phyloP scores from a whole-genome alignment of 352 stramenopile species.

The Phytophthora tentaculata region DNA sequence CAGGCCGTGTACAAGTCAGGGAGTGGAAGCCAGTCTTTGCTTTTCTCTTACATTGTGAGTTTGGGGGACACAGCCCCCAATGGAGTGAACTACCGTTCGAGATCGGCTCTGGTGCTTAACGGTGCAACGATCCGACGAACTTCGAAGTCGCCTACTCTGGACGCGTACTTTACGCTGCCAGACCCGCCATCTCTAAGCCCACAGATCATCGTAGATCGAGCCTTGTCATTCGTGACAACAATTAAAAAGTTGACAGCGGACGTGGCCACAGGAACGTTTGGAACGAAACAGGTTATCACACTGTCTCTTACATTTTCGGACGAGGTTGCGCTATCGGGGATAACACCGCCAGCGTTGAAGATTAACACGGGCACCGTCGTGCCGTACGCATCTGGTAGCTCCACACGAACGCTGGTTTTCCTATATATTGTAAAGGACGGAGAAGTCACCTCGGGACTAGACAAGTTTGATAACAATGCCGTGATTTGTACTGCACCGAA shows the following conservation, averaged over 20 bases:
- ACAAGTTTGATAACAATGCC: conserved; percentile 65
- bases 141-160: conserved; percentile 53
- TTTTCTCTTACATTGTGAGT: conserved; percentile 72
- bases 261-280: conserved; percentile 59
- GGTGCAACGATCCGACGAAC: conserved; percentile 63
- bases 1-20: conserved; percentile 69
- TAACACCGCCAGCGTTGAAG: conserved; percentile 45
- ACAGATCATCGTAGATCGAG: conserved; percentile 58
- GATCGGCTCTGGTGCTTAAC: conserved; percentile 60
- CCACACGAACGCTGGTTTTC: conserved; percentile 63
- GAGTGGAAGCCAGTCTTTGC: conserved; percentile 48
- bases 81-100: conserved; percentile 65
- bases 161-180: conserved; percentile 64
- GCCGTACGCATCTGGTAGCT: conserved; percentile 62
- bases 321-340: conserved; percentile 66
- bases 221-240: conserved; percentile 47
- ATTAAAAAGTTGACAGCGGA: conserved; percentile 56
- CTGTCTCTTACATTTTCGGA: conserved; percentile 78
- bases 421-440: conserved; percentile 68
- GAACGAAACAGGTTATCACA: conserved; percentile 74
- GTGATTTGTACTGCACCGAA: conserved; percentile 49
- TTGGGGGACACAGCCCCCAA: conserved; percentile 57
- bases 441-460: conserved; percentile 48
- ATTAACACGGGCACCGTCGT: conserved; percentile 68
- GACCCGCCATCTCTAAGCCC: conserved; percentile 51